phyloP scores from a whole-genome alignment of 2,329 filamentous ascomycete species.

The Xylariales sp. region DNA sequence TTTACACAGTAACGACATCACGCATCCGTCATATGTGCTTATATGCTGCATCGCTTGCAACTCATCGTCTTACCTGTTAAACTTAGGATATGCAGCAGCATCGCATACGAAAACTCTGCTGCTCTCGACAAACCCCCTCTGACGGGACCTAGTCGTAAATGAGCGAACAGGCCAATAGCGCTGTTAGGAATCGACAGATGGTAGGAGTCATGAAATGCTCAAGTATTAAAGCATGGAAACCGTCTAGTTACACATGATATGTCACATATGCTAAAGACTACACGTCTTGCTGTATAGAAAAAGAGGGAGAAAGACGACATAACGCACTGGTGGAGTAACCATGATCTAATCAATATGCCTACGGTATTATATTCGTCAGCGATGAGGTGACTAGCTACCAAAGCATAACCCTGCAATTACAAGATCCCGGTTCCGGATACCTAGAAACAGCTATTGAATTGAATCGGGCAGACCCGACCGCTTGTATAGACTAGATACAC shows the following conservation, averaged over 20 bases:
- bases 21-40: constrained; percentile 2
- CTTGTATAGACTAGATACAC: not conserved
- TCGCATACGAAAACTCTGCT: constrained; percentile 8
- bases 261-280: not conserved
- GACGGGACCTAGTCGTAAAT: not conserved
- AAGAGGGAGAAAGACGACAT: not conserved
- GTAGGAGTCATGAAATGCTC: not conserved
- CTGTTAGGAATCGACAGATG: no score
- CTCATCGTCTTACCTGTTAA: not conserved
- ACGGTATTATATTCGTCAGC: not conserved
- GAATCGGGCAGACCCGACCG: not conserved
- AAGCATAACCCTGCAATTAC: not conserved
- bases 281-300: not conserved
- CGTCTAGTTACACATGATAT: not conserved
- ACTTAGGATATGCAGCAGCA: constrained; percentile 12
- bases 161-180: no score
- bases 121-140: not conserved
- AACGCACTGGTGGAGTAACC: not conserved
- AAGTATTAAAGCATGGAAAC: not conserved
- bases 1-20: not conserved
- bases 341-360: constrained; percentile 16
- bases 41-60: not conserved
- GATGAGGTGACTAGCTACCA: not conserved
- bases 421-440: not conserved
- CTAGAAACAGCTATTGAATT: not conserved